Evolutionary conservation across 164 flowering plant species (phyloP).

Genomic region (Saururus chinensis): DNA sequence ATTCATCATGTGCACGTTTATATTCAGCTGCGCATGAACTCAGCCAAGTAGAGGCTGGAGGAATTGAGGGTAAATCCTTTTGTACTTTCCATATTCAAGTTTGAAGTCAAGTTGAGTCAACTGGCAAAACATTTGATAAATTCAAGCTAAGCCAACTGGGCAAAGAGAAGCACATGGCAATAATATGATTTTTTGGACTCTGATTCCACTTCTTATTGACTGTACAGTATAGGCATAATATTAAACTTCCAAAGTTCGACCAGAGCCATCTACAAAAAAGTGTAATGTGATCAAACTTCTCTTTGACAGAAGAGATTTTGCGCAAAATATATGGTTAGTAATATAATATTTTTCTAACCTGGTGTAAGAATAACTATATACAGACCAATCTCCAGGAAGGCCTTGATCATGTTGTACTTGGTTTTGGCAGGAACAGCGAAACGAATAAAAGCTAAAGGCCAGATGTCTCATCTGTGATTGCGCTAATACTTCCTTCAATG

Average conservation of each 20-base stretch:
- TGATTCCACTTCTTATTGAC: background rate
- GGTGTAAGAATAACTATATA: background rate
- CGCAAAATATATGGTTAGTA: background rate
- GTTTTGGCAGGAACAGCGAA: background rate
- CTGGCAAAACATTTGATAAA: background rate
- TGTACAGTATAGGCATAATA: too few relatives aligned
- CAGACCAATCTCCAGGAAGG: background rate
- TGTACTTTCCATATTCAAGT: too few relatives aligned
- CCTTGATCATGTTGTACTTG: background rate
- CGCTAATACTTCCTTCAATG: constrained; percentile 22
- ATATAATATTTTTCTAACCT: background rate
- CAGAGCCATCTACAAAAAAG: background rate
- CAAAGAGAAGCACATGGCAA: background rate
- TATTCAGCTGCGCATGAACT: too few relatives aligned
- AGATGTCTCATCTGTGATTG: constrained; percentile 12
- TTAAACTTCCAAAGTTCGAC: too few relatives aligned
- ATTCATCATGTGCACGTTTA: too few relatives aligned
- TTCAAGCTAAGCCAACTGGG: background rate
- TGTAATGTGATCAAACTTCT: background rate
- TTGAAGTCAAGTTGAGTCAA: too few relatives aligned
- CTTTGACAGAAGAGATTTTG: background rate
- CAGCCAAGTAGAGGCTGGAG: too few relatives aligned
- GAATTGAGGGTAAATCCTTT: too few relatives aligned
- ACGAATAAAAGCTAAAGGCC: constrained; percentile 3
- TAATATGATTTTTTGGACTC: too few relatives aligned